A percentile compares a stretch with the other conserved stretches of the same genome.
phyloP scores from a whole-genome alignment of 1,284 basidiomycete species.

The Irpex lacteus region DNA sequence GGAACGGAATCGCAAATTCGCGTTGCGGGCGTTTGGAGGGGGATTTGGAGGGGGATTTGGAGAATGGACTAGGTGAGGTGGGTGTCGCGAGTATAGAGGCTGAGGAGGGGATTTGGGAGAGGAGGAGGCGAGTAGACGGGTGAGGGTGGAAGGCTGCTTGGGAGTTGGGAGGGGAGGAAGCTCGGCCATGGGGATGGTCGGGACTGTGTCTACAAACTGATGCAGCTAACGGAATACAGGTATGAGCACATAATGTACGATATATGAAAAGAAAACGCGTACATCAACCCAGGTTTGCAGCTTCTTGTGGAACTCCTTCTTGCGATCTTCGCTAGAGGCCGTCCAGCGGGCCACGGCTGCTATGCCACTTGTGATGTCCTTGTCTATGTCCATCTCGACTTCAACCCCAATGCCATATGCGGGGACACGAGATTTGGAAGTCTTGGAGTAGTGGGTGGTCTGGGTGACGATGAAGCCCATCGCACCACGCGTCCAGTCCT shows the following conservation, averaged over 20 bases:
- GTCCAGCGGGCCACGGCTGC: constrained; percentile 85
- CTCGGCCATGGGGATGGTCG: constrained; percentile 61
- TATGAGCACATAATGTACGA: background rate
- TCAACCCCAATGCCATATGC: constrained; percentile 83
- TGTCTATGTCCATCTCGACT: constrained; percentile 80
- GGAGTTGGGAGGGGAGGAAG: constrained; percentile 53
- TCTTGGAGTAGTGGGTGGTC: constrained; percentile 65
- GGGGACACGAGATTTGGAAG: constrained; percentile 62
- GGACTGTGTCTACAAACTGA: constrained; percentile 38
- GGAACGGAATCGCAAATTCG: constrained; percentile 51
- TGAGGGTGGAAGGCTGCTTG: constrained; percentile 63
- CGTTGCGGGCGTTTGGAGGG: constrained; percentile 41
- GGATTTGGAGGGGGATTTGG: constrained; percentile 36
- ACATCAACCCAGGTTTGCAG: constrained; percentile 66
- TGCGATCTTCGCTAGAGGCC: constrained; percentile 57
- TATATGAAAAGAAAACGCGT: constrained; percentile 3
- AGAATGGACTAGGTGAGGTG: constrained; percentile 39
- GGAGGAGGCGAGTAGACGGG: constrained; percentile 63
- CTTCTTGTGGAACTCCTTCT: constrained; percentile 55
- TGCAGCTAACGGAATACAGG: constrained; percentile 44
- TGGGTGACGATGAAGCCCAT: constrained; percentile 75
- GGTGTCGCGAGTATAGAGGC: constrained; percentile 42
- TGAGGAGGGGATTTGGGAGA: constrained; percentile 59
- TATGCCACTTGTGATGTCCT: constrained; percentile 75
- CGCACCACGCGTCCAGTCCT: constrained; percentile 73